Conservation (phyloP, 1,284 basidiomycete genomes). For the Hemileia vastatrix region DNA sequence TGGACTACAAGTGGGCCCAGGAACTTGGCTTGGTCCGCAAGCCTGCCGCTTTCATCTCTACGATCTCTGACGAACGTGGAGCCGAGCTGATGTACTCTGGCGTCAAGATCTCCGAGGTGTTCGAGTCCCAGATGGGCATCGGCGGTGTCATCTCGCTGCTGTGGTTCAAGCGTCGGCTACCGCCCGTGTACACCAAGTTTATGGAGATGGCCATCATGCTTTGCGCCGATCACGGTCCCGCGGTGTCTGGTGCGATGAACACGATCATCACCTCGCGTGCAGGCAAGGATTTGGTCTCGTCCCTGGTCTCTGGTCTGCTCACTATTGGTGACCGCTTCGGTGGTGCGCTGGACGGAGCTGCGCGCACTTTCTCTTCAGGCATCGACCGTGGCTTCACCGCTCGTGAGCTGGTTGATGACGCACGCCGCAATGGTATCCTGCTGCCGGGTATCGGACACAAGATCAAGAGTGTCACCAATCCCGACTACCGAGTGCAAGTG, state of each 20-base stretch:
- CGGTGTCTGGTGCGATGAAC: slow-evolving; percentile 84
- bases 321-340: slow-evolving; percentile 98
- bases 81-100: slow-evolving; percentile 97
- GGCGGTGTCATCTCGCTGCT: slow-evolving; percentile 91
- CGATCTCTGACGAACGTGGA: slow-evolving; percentile 97
- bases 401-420: slow-evolving; percentile 94
- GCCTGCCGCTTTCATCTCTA: slow-evolving; percentile 97
- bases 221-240: slow-evolving; percentile 94
- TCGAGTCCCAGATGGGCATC: slow-evolving; percentile 92
- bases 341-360: slow-evolving; percentile 97
- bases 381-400: slow-evolving; percentile 84
- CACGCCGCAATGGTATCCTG: too few relatives aligned
- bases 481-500: slow-evolving; percentile 83
- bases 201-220: slow-evolving; percentile 99
- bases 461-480: slow-evolving; percentile 92
- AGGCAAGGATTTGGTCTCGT: slow-evolving; percentile 96
- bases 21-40: slow-evolving; percentile 97
- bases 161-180: slow-evolving; percentile 91
- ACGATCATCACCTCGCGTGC: slow-evolving; percentile 98
- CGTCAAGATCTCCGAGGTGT: slow-evolving; percentile 97
- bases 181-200: slow-evolving; percentile 79
- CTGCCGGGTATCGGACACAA: slow-evolving; percentile 99
- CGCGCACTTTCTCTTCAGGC: slow-evolving; percentile 84
- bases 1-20: slow-evolving; percentile 99
- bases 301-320: slow-evolving; percentile 86